Base-by-base conservation (phyloP, 1,284 basidiomycete species). In the Porodaedalea pini region DNA sequence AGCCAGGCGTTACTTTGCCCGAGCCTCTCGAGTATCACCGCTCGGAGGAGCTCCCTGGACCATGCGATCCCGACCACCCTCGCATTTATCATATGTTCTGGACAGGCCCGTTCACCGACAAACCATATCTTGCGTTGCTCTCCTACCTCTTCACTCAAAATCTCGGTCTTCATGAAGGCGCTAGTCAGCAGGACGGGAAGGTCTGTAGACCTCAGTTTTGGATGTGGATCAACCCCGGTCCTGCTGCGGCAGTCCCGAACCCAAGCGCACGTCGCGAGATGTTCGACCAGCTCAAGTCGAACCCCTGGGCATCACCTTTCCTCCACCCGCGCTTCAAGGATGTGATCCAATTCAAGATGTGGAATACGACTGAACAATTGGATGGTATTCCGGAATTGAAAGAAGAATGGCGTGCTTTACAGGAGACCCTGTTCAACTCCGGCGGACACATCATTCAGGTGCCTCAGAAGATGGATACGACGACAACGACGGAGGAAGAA, bases 311-410 rank as follows among this genome's bases (percentile, higher is more conserved):
- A 1, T 82, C 88, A 2, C 91, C 92, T 0, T 91, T 94, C 75
- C 74, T 94, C 15, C 88, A 94, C 69, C 80, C 80, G 19, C 78
- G 90, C 53, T 93, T 94, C 74, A 79, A 82, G 57, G 86, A 90
- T 60, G 79, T 89, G 17, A 84, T 94, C 69, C 82, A 88, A 66
- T 94, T 94, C 76, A 90, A 86, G 67, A 78, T 93, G 66, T 94
- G 91, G 91, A 93, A 94, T 68, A 93, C 92, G 36, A 93, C 91
- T 2, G 90, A 92, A 65, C 90, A 92, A 64, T 75, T 94, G 39
- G 92, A 94, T 63, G 85, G 86, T 37, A 78, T 92, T 1, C 82
- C 83, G 3, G 92, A 94, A 69, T 71, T 93, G 44, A 81, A 79
- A 63, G 77, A 87, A 51, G 87, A 90, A 66, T 94, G 92, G 92